phyloP scores from a whole-genome alignment of 2,329 filamentous ascomycete genomes.

The Sclerotinia nivalis region DNA sequence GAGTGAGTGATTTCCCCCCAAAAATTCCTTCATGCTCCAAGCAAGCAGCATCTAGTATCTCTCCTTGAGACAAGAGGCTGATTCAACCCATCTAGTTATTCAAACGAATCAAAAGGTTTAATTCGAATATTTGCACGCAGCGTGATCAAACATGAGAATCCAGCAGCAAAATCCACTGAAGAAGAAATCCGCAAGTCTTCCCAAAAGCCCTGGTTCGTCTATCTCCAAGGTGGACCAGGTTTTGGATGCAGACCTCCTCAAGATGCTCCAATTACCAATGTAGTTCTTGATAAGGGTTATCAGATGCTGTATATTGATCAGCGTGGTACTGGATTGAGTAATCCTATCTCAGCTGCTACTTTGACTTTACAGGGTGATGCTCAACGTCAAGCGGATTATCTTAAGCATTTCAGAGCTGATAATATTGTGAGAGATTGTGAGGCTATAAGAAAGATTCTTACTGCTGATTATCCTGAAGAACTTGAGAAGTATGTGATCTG shows the following conservation, averaged over 20 bases:
- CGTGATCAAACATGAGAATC: conserved; percentile 64
- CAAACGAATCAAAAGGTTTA: conserved; percentile 46
- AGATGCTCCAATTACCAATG: conserved; percentile 67
- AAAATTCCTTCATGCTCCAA: background rate
- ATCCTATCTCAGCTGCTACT: conserved; percentile 72
- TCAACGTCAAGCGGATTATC: conserved; percentile 72
- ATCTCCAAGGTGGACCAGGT: conserved; percentile 64
- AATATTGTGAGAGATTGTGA: conserved; percentile 89
- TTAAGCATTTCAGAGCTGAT: conserved; percentile 84
- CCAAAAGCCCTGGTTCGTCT: conserved; percentile 63
- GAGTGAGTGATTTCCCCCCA: conserved; percentile 69
- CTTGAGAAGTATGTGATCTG: conserved; percentile 62
- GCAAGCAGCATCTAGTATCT: conserved; percentile 45
- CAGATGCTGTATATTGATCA: conserved; percentile 88
- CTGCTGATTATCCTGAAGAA: conserved; percentile 64
- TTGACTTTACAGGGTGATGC: conserved; percentile 64
- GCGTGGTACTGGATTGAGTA: conserved; percentile 83
- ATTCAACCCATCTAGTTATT: conserved; percentile 8
- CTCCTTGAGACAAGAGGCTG: conserved; percentile 48
- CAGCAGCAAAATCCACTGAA: conserved; percentile 43
- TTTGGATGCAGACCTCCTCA: conserved; percentile 71
- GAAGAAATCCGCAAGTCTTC: conserved; percentile 48
- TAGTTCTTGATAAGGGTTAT: conserved; percentile 76
- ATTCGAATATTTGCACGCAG: conserved; percentile 78
- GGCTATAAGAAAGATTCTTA: conserved; percentile 76